phyloP scores from a whole-genome alignment of 805 yeast species.

The Myxozyma lipomycoides region DNA sequence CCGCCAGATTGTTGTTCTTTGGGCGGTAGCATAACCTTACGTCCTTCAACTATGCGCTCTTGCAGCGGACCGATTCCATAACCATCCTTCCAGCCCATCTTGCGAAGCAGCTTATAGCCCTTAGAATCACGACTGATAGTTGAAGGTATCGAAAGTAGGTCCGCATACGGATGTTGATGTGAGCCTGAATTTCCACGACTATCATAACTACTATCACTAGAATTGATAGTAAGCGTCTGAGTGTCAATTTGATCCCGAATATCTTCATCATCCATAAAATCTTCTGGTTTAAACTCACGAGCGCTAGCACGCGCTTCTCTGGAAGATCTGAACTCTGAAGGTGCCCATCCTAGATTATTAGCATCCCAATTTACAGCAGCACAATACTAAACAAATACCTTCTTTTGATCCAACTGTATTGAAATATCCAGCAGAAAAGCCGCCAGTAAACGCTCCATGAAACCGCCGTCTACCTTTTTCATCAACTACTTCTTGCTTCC shows the following conservation, averaged over 20 bases:
- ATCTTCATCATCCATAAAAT: constrained; percentile 39
- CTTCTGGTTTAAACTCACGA: constrained; percentile 28
- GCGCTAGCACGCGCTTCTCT: constrained; percentile 16
- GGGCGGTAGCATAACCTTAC: constrained; percentile 27
- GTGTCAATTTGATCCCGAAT: constrained; percentile 27
- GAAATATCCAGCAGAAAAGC: constrained; percentile 38
- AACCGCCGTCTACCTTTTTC: constrained; percentile 31
- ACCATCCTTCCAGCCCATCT: constrained; percentile 90
- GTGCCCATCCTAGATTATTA: constrained; percentile 32
- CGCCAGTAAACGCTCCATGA: constrained; percentile 40
- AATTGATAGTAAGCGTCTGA: constrained; percentile 15
- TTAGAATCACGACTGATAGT: too few relatives aligned
- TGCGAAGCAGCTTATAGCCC: constrained; percentile 66
- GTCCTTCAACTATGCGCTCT: constrained; percentile 49
- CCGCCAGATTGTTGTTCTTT: too few relatives aligned
- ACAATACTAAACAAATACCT: constrained; percentile 22
- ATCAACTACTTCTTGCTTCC: constrained; percentile 31
- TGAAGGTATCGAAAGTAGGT: too few relatives aligned
- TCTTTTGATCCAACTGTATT: constrained; percentile 38
- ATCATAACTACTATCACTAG: neutral
- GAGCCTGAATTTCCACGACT: neutral
- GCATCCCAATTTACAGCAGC: neutral
- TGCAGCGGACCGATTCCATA: constrained; percentile 74
- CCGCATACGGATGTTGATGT: constrained; percentile 36
- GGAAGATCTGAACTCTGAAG: constrained; percentile 31